Conservation (phyloP, 169 alveolate species). For the Besnoitia besnoiti region DNA sequence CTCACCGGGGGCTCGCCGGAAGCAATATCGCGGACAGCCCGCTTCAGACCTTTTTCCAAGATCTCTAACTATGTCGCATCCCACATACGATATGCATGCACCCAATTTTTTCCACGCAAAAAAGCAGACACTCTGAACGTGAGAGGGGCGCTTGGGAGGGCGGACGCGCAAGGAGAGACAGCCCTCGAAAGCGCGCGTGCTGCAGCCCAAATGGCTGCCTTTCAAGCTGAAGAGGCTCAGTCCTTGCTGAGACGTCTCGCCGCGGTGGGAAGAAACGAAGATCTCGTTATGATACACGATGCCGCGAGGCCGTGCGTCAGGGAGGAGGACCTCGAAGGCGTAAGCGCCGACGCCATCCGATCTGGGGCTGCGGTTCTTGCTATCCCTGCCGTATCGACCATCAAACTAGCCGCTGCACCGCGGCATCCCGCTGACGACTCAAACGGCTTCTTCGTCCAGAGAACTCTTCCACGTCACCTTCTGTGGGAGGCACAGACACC, state of each 20-base stretch:
- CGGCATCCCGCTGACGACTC: neutral
- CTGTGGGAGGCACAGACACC: constrained; percentile 28
- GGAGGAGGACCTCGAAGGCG: neutral
- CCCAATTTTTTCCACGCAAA: no score
- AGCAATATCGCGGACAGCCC: no score
- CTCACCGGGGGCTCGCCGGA: no score
- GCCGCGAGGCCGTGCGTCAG: constrained; percentile 4
- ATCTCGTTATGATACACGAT: constrained; percentile 2
- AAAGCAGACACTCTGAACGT: no score
- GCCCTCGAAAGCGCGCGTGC: no score
- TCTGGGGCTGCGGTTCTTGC: neutral
- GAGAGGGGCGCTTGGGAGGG: no score
- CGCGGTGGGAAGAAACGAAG: neutral
- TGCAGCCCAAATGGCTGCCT: neutral
- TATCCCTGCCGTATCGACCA: neutral
- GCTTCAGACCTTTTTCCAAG: no score
- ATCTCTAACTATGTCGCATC: no score
- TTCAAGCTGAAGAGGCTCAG: neutral
- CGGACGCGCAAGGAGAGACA: no score
- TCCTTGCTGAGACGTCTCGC: neutral
- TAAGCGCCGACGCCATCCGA: neutral
- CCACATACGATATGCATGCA: no score
- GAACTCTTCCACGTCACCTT: neutral
- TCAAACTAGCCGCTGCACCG: neutral
- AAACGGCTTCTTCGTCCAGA: neutral